Percentiles rank a stretch among this genome's conserved stretches.
Evolutionary conservation across 2,329 filamentous ascomycete genomes (phyloP).

Genomic region (Calonectria crousiana): DNA sequence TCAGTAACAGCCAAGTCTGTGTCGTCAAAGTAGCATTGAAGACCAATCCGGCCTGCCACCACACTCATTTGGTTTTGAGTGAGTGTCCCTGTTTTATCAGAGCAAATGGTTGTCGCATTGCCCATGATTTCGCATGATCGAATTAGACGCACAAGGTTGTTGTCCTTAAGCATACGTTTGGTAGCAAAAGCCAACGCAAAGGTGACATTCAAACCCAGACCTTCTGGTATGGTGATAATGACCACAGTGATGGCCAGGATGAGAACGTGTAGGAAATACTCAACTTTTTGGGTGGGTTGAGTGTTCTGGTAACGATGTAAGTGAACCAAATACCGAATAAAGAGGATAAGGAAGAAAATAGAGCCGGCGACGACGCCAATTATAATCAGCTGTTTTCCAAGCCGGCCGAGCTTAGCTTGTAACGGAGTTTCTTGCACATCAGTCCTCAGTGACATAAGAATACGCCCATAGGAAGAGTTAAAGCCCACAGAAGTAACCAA

Average conservation of each 20-base stretch:
- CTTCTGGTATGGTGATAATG: conserved; percentile 71
- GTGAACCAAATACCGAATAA: conserved; percentile 54
- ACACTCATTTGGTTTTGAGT: conserved; percentile 75
- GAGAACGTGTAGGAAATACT: conserved; percentile 69
- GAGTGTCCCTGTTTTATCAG: conserved; percentile 75
- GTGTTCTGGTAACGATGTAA: conserved; percentile 49
- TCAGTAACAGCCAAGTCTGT: conserved; percentile 40
- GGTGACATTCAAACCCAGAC: conserved; percentile 70
- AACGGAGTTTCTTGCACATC: conserved; percentile 83
- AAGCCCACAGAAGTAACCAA: conserved; percentile 80
- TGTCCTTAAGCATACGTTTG: conserved; percentile 72
- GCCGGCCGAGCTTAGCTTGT: conserved; percentile 80
- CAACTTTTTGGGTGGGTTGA: conserved; percentile 63
- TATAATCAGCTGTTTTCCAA: conserved; percentile 79
- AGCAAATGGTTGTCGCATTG: conserved; percentile 73
- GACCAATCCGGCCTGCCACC: conserved; percentile 67
- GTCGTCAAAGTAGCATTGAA: conserved; percentile 52
- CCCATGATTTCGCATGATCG: conserved; percentile 74
- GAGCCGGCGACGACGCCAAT: conserved; percentile 55
- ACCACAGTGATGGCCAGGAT: conserved; percentile 70
- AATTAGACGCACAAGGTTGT: conserved; percentile 70
- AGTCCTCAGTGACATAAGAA: conserved; percentile 81
- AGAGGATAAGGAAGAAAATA: conserved; percentile 56
- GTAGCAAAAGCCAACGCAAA: conserved; percentile 73
- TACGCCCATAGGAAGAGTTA: conserved; percentile 81